Evolutionary conservation across 2,329 filamentous ascomycete species (phyloP).

Genomic region (Rhynchosporium graminicola): DNA sequence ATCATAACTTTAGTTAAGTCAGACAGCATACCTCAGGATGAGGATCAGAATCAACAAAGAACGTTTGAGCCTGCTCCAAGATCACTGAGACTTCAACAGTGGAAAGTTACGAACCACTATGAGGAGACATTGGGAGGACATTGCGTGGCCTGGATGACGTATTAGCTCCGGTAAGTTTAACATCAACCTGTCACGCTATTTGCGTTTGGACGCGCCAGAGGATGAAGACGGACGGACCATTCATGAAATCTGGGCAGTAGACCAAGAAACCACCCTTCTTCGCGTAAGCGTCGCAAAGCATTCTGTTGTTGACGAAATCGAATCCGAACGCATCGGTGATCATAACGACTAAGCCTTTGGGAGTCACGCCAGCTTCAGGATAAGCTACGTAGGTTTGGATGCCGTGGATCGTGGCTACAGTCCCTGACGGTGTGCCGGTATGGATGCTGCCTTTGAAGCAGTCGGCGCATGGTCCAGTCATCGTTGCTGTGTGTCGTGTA

Average conservation of each 20-base stretch:
- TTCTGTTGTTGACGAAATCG: slow-evolving; percentile 49
- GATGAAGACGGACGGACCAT: slow-evolving; percentile 40
- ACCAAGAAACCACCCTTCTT: slow-evolving; percentile 47
- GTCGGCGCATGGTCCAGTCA: slow-evolving; percentile 30
- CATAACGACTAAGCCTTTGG: slow-evolving; percentile 50
- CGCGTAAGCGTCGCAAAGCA: slow-evolving; percentile 52
- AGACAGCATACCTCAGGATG: no score
- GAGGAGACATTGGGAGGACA: slow-evolving; percentile 20
- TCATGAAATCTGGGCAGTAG: slow-evolving; percentile 55
- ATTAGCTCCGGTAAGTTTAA: no score
- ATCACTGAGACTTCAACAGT: no score
- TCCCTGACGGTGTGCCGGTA: slow-evolving; percentile 44
- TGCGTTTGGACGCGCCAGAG: neutral
- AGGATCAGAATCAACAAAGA: no score
- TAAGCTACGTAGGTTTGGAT: slow-evolving; percentile 47
- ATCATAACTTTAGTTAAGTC: no score
- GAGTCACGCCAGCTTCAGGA: slow-evolving; percentile 38
- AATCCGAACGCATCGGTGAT: slow-evolving; percentile 54
- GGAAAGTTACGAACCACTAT: slow-evolving; percentile 14
- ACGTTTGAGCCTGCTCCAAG: no score
- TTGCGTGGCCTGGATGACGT: slow-evolving; percentile 23
- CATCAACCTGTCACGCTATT: no score
- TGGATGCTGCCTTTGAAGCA: slow-evolving; percentile 46
- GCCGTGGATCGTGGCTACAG: slow-evolving; percentile 46
- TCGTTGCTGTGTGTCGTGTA: neutral